Conservation (phyloP, 1,284 basidiomycete species). For the Singerocomus rubriflavus region DNA sequence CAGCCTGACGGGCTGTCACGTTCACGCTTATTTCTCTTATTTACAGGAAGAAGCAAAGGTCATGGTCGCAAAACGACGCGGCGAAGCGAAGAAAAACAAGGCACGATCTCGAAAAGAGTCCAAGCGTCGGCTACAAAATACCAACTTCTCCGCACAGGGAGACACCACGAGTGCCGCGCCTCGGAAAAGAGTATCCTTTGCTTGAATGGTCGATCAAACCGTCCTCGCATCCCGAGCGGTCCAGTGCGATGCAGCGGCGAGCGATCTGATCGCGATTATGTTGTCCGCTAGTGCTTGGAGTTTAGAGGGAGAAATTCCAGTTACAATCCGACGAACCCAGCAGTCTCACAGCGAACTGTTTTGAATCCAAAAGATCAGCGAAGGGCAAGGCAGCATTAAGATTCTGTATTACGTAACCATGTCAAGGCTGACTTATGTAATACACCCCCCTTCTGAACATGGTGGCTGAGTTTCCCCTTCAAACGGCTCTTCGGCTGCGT, state of each 20-base stretch:
- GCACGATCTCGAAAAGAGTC: slow-evolving; percentile 22
- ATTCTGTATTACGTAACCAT: slow-evolving; percentile 7
- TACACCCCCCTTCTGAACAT: neutral
- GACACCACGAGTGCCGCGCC: slow-evolving; percentile 14
- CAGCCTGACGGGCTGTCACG: slow-evolving; percentile 11
- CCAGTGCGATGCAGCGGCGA: slow-evolving; percentile 8
- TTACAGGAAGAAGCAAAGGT: slow-evolving; percentile 31
- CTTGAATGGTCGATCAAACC: slow-evolving; percentile 24
- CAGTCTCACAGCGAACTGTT: slow-evolving; percentile 21
- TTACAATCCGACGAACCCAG: slow-evolving; percentile 18
- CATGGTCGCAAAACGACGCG: slow-evolving; percentile 24
- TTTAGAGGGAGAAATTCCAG: slow-evolving; percentile 8
- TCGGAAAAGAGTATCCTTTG: slow-evolving; percentile 35
- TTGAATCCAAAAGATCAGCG: slow-evolving; percentile 15
- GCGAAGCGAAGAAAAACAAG: slow-evolving; percentile 33
- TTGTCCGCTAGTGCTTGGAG: slow-evolving; percentile 6
- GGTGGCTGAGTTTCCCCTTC: neutral
- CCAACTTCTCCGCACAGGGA: slow-evolving; percentile 11
- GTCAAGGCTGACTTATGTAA: slow-evolving; percentile 16
- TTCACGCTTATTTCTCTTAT: slow-evolving; percentile 15
- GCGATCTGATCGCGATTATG: slow-evolving; percentile 29
- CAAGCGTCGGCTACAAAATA: slow-evolving; percentile 14
- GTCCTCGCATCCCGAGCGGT: slow-evolving; percentile 23
- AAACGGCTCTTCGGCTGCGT: slow-evolving; percentile 1
- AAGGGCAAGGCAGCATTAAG: neutral